Percentiles rank a stretch among this genome's conserved stretches.
phyloP scores from a whole-genome alignment of 2,329 filamentous ascomycete species.

The Cladophialophora chaetospira region DNA sequence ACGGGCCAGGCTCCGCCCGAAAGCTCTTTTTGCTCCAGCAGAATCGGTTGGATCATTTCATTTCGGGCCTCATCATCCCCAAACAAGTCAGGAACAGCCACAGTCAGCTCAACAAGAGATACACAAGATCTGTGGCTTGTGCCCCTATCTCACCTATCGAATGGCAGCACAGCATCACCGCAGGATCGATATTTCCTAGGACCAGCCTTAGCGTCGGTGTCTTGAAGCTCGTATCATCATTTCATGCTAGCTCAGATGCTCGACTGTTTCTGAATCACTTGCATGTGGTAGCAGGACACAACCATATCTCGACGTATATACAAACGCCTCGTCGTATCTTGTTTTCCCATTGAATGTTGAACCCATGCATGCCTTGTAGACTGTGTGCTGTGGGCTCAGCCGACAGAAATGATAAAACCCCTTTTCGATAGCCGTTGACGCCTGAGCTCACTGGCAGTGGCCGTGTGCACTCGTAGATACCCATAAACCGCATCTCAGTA shows the following conservation, averaged over 20 bases:
- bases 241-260: conserved; percentile 10
- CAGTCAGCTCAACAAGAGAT: not conserved
- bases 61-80: not conserved
- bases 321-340: conserved; percentile 19
- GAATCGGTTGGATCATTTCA: not conserved
- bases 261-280: not conserved
- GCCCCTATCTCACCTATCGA: not conserved
- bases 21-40: not conserved
- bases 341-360: conserved; percentile 2
- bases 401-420: not conserved
- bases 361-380: conserved; percentile 5
- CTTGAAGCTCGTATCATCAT: conserved; percentile 22
- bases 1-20: not conserved
- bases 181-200: not conserved
- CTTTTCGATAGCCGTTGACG: conserved; percentile 8
- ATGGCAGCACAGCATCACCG: not conserved
- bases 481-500: not conserved
- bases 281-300: conserved; percentile 1
- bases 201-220: not conserved
- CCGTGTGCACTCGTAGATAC: not conserved
- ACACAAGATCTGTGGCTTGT: not conserved
- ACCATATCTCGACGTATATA: conserved; percentile 22
- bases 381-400: conserved; percentile 6
- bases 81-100: not conserved
- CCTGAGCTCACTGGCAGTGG: not conserved